Percentiles rank a stretch among this genome's conserved stretches.
These are phyloP conservation scores for Boletus pseudo-olivaceus DNA, from an alignment of 768 basidiomycete species.

Conservation along the genomic window DNA sequence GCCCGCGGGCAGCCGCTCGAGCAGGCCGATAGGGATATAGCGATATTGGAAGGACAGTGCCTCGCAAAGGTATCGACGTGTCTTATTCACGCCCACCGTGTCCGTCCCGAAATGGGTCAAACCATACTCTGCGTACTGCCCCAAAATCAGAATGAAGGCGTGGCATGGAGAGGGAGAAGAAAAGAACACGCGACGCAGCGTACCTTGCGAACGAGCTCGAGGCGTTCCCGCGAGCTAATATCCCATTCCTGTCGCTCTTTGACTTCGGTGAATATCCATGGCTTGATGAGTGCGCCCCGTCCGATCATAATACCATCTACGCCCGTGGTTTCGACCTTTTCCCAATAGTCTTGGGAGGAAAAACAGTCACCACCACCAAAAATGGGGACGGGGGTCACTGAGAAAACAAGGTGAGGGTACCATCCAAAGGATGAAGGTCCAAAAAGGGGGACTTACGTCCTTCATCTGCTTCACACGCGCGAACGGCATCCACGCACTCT, in stretches of 20 bases:
- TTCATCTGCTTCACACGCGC: conserved; percentile 65
- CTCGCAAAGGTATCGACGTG: conserved; percentile 92
- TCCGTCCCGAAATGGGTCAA: conserved; percentile 84
- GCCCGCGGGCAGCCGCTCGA: conserved; percentile 73
- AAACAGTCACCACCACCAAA: conserved; percentile 97
- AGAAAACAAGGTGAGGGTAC: not conserved
- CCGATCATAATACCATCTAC: conserved; percentile 97
- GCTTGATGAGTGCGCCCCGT: conserved; percentile 93
- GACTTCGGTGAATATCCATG: conserved; percentile 94
- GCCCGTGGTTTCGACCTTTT: conserved; percentile 68
- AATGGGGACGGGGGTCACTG: conserved; percentile 85
- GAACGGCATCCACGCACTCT: conserved; percentile 77
- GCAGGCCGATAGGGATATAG: conserved; percentile 89
- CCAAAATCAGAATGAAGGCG: not conserved
- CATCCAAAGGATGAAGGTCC: not conserved
- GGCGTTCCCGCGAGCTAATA: conserved; percentile 78
- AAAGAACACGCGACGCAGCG: conserved; percentile 11
- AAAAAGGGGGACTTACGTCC: conserved; percentile 48
- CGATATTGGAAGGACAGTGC: conserved; percentile 95
- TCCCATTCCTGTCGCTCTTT: conserved; percentile 93
- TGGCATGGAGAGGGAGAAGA: not conserved
- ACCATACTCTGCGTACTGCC: conserved; percentile 82
- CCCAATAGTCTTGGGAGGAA: conserved; percentile 81
- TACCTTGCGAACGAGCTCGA: conserved; percentile 77
- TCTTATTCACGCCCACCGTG: conserved; percentile 85